Base-by-base conservation (phyloP, 768 basidiomycete species). In the Mrakia frigida region DNA sequence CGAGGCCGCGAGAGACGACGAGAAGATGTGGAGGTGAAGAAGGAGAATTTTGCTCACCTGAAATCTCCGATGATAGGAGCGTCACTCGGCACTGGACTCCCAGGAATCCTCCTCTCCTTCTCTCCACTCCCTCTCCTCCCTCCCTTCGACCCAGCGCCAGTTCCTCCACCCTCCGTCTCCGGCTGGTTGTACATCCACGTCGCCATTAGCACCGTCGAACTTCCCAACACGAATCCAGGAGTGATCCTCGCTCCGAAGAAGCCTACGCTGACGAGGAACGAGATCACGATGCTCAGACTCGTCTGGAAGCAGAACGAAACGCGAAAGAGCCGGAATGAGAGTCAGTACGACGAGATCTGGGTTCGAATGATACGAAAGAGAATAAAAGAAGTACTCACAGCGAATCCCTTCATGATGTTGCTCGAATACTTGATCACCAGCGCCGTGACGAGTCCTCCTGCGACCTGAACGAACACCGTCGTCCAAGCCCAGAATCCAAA, bases 371-470 rank as follows among this genome's bases (percentile, higher is more conserved):
- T 6, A 10, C 9, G 16, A 16, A 46, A 46, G 43, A 46, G 43
- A 46, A 46, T 2, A 46, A 14, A 10, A 2, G 18, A 14, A 21
- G 2, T 14, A 50, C 46, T 50, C 18, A 50, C 46, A 50, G 96
- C 96, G 81, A 98, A 98, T 46, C 96, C 96, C 84, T 94, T 94
- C 82, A 91, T 86, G 79, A 83, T 83, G 75, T 94, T 95, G 83
- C 93, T 92, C 67, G 92, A 90, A 82, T 95, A 94, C 82, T 94
- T 92, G 87, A 96, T 96, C 53, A 96, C 94, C 83, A 96, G 85
- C 2, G 94, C 94, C 7, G 94, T 97, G 79, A 97, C 86, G 70
- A 97, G 85, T 0, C 94, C 94, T n/a, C 94, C 94, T 31, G 95
- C 83, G 6, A 95, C 93, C 84, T 97, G 93, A 28, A 92, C 90